Evolutionary conservation across 108 stramenopile species (phyloP).

Genomic region (Nitzschia palea): DNA sequence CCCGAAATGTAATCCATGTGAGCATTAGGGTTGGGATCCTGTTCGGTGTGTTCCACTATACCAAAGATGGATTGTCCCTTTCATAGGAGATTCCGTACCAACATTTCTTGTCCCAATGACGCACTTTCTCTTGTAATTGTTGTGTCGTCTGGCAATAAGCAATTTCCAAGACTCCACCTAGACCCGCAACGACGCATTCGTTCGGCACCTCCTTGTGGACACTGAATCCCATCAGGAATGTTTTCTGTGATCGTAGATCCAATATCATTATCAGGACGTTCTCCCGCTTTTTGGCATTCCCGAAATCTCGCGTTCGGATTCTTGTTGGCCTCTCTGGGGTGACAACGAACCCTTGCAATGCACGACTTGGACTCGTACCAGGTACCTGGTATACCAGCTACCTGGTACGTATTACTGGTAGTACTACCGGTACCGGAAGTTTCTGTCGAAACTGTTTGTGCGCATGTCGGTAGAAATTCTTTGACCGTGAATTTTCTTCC

Average conservation of each 20-base stretch:
- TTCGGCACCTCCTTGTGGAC: constrained; percentile 73
- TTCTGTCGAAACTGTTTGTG: no score
- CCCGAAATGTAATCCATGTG: constrained; percentile 21
- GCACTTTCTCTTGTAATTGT: constrained; percentile 20
- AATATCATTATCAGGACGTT: constrained; percentile 32
- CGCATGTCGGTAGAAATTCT: no score
- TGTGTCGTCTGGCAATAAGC: constrained; percentile 53
- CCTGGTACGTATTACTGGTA: no score
- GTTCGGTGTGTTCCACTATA: constrained; percentile 2
- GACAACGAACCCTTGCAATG: no score
- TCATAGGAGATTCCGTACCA: constrained; percentile 46
- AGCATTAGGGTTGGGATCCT: background rate
- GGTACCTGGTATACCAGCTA: no score
- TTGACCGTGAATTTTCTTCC: no score
- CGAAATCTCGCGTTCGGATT: no score
- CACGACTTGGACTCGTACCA: no score
- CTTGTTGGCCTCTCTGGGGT: no score
- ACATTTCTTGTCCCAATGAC: constrained; percentile 58
- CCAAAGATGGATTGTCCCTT: constrained; percentile 52
- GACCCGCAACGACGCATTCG: constrained; percentile 72
- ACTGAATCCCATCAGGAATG: constrained; percentile 67
- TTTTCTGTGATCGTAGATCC: constrained; percentile 36
- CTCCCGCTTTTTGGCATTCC: constrained; percentile 63
- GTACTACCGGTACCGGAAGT: no score
- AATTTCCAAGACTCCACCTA: constrained; percentile 70